Percentiles rank a stretch among this genome's conserved stretches.
These are phyloP conservation scores for Boletus huronensis DNA, from an alignment of 768 basidiomycete species.

Conservation along the genomic window DNA sequence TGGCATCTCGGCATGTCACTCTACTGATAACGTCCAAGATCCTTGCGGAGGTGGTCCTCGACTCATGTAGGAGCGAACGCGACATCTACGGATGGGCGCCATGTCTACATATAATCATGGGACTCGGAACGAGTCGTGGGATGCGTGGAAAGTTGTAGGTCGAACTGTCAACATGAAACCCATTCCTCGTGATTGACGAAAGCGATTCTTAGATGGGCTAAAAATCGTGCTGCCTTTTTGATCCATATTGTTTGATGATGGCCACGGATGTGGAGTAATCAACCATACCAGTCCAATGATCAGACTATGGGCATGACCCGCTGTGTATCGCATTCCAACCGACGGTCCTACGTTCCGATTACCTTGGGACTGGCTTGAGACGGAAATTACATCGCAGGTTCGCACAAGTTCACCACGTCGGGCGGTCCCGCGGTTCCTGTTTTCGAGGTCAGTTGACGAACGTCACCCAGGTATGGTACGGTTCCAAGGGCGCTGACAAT, in stretches of 20 bases:
- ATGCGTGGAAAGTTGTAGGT: not conserved
- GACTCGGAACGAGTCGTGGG: not conserved
- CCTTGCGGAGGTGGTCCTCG: not conserved
- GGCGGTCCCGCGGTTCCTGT: not conserved
- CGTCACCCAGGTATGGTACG: not conserved
- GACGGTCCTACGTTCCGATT: not conserved
- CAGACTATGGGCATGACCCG: not conserved
- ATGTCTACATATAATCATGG: not conserved
- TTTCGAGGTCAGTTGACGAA: not conserved
- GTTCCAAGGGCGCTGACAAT: not conserved
- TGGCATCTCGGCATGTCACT: not conserved
- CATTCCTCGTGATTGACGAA: not conserved
- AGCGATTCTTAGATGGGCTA: not conserved
- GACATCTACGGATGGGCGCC: not conserved
- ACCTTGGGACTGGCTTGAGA: not conserved
- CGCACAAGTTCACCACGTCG: not conserved
- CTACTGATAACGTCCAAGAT: not conserved
- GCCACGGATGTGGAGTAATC: not conserved
- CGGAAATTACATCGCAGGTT: not conserved
- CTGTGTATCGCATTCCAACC: not conserved
- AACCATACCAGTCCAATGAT: not conserved
- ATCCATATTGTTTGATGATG: not conserved
- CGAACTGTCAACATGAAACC: not conserved
- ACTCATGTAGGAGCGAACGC: not conserved
- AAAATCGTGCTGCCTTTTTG: not conserved